phyloP scores from a whole-genome alignment of 257 asterid genomes.

The Mentha longifolia region DNA sequence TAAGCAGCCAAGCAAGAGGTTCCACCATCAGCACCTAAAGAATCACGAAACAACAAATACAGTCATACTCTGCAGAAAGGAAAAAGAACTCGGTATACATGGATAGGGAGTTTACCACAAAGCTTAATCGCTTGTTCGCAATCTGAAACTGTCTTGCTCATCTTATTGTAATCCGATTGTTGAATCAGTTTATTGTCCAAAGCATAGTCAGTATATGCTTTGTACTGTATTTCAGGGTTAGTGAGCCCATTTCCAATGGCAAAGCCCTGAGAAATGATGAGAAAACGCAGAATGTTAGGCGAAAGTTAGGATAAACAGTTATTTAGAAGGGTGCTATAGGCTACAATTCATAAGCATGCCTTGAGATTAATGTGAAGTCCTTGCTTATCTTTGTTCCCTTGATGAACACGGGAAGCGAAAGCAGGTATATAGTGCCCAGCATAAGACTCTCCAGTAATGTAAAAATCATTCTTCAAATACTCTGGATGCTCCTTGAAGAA shows the following conservation, averaged over 20 bases:
- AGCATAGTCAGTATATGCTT: conserved; percentile 57
- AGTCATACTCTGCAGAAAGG: neutral
- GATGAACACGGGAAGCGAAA: conserved; percentile 55
- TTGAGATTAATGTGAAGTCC: conserved; percentile 53
- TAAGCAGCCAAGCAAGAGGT: conserved; percentile 49
- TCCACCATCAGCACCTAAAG: conserved; percentile 52
- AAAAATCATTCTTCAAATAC: conserved; percentile 48
- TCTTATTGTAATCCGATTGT: conserved; percentile 41
- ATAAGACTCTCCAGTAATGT: conserved; percentile 63
- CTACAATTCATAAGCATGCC: conserved; percentile 28
- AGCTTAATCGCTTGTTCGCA: conserved; percentile 50
- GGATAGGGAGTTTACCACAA: conserved; percentile 34
- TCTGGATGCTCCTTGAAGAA: conserved; percentile 58
- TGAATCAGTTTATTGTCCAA: conserved; percentile 55
- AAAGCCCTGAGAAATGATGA: conserved; percentile 47
- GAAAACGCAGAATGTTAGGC: neutral
- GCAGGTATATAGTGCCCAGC: conserved; percentile 70
- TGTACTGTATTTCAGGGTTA: conserved; percentile 59
- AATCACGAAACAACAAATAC: neutral
- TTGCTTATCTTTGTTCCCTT: conserved; percentile 57
- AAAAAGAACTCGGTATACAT: neutral
- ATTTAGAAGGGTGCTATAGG: neutral
- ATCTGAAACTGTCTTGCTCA: conserved; percentile 40
- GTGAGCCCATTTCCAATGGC: conserved; percentile 69
- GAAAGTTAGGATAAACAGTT: neutral